Conservation (phyloP, 2,329 filamentous ascomycete genomes). For the Emericellopsis cladophorae region DNA sequence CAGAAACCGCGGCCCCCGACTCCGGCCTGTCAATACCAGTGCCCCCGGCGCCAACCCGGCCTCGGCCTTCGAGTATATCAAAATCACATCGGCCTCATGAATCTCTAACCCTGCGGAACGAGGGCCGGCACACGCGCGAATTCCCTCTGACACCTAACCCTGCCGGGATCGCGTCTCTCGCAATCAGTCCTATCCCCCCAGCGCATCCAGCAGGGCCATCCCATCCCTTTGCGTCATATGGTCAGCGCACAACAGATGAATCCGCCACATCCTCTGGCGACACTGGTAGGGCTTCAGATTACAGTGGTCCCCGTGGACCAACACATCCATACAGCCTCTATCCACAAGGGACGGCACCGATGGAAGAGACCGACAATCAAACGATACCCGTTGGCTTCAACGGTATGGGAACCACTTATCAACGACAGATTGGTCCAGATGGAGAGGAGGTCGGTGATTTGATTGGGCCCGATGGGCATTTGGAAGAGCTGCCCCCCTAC, state of each 20-base stretch:
- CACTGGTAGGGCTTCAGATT: constrained; percentile 37
- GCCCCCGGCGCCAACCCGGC: constrained; percentile 7
- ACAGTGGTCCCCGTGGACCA: constrained; percentile 50
- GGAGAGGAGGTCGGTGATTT: constrained; percentile 81
- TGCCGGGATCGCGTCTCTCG: too few relatives aligned
- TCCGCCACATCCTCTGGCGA: not conserved
- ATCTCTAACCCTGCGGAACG: constrained; percentile 37
- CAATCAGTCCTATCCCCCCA: too few relatives aligned
- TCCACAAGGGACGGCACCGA: constrained; percentile 56
- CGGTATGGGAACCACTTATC: constrained; percentile 53
- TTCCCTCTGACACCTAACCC: constrained; percentile 1
- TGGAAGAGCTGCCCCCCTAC: constrained; percentile 85
- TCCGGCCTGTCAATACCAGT: constrained; percentile 5
- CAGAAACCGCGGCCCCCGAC: constrained; percentile 1
- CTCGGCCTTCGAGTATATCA: constrained; percentile 39
- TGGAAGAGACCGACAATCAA: constrained; percentile 27
- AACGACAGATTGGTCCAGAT: constrained; percentile 60
- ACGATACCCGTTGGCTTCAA: constrained; percentile 63
- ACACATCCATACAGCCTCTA: constrained; percentile 83
- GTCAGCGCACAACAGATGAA: not conserved
- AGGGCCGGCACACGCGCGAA: constrained; percentile 25
- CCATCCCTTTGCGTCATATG: not conserved
- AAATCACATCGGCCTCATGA: constrained; percentile 38
- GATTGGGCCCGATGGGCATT: constrained; percentile 77
- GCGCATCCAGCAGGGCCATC: constrained; percentile 8